Evolutionary conservation across 2,329 filamentous ascomycete genomes (phyloP).

Genomic region (Erysiphe pulchra): DNA sequence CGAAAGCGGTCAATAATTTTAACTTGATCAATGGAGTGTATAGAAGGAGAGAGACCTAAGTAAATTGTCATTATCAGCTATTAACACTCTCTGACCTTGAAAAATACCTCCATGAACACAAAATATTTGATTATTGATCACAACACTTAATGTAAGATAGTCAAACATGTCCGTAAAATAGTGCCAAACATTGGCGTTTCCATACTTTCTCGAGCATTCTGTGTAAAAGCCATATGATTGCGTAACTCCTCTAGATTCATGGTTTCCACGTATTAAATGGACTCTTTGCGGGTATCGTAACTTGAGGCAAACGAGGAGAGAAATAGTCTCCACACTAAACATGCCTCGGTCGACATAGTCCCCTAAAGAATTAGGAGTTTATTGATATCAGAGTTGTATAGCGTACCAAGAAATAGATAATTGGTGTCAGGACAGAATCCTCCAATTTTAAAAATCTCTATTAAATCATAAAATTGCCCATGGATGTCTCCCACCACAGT

Average conservation of each 20-base stretch:
- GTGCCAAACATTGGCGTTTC: slow-evolving; percentile 96
- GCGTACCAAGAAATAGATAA: slow-evolving; percentile 74
- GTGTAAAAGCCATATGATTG: slow-evolving; percentile 99
- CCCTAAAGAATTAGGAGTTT: slow-evolving; percentile 18
- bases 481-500: slow-evolving; percentile 98
- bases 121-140: slow-evolving; percentile 97
- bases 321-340: slow-evolving; percentile 97
- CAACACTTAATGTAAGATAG: slow-evolving; percentile 84
- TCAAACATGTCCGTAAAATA: slow-evolving; percentile 99
- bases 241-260: slow-evolving; percentile 90
- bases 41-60: slow-evolving; percentile 55
- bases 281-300: slow-evolving; percentile 89
- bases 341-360: slow-evolving; percentile 97
- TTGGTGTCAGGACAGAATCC: slow-evolving; percentile 96
- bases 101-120: slow-evolving; percentile 71
- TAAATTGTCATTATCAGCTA: background rate
- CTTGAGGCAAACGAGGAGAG: slow-evolving; percentile 88
- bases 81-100: background rate
- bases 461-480: slow-evolving; percentile 95
- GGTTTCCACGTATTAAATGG: slow-evolving; percentile 88
- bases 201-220: slow-evolving; percentile 92
- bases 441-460: slow-evolving; percentile 97
- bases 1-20: slow-evolving; percentile 98
- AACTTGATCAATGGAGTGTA: slow-evolving; percentile 97
- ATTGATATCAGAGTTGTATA: background rate